Evolutionary conservation across 2,329 filamentous ascomycete species (phyloP).

Genomic region (Apiospora saccharicola): DNA sequence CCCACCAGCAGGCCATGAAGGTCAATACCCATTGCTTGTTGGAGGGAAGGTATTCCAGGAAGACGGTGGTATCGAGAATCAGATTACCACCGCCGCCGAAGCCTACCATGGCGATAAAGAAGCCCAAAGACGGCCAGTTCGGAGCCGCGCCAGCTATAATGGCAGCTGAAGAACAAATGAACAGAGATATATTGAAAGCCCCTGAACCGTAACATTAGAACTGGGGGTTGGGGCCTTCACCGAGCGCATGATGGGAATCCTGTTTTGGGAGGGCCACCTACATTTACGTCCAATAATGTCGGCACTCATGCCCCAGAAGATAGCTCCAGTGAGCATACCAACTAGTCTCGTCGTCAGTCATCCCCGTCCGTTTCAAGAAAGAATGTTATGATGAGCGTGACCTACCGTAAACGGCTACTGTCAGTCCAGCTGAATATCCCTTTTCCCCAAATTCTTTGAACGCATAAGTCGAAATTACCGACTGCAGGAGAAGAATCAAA

Average conservation of each 20-base stretch:
- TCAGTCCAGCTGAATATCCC: constrained; percentile 64
- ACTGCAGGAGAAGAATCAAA: constrained; percentile 65
- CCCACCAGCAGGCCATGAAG: constrained; percentile 65
- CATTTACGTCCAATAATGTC: constrained; percentile 73
- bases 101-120: constrained; percentile 68
- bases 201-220: not conserved
- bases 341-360: constrained; percentile 35
- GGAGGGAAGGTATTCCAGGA: constrained; percentile 55
- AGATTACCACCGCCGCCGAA: constrained; percentile 72
- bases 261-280: not conserved
- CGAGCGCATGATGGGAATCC: not conserved
- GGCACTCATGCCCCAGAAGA: constrained; percentile 74
- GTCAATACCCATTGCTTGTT: constrained; percentile 71
- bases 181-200: constrained; percentile 73
- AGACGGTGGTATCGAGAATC: constrained; percentile 65
- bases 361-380: not conserved
- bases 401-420: constrained; percentile 64
- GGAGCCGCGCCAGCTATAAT: constrained; percentile 72
- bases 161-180: constrained; percentile 67
- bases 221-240: not conserved
- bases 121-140: constrained; percentile 69
- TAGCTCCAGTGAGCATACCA: constrained; percentile 61
- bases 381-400: not conserved
- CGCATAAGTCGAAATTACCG: constrained; percentile 66
- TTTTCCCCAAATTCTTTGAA: constrained; percentile 64